These are phyloP conservation scores for Emmonsia crescens DNA, from an alignment of 2,329 filamentous ascomycete genomes.

Conservation along the genomic window DNA sequence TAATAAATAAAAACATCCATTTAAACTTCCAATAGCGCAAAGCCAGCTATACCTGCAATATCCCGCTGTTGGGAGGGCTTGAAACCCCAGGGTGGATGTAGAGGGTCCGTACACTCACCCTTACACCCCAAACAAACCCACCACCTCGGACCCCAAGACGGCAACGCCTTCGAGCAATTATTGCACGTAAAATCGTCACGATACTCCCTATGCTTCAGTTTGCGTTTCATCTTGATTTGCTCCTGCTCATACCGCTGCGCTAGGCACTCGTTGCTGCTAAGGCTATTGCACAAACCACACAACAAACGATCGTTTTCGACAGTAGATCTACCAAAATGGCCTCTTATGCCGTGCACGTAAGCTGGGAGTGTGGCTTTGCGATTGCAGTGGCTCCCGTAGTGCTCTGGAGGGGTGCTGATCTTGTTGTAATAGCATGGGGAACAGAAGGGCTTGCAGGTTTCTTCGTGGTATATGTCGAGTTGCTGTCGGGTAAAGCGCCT, in stretches of 20 bases:
- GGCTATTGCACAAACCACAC: background rate
- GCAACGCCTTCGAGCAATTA: background rate
- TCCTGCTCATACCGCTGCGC: background rate
- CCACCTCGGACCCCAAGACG: background rate
- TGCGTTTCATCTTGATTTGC: background rate
- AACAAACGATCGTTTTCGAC: background rate
- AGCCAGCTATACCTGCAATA: background rate
- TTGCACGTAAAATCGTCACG: background rate
- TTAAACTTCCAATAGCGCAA: background rate
- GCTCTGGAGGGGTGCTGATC: background rate
- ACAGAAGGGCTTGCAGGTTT: background rate
- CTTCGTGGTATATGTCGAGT: background rate
- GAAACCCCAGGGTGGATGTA: conserved; percentile 2
- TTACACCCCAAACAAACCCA: background rate
- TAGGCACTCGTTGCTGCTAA: background rate
- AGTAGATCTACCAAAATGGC: background rate
- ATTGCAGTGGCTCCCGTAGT: background rate
- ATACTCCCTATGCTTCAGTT: background rate
- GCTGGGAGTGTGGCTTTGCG: background rate
- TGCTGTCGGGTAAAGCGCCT: background rate
- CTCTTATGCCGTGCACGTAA: background rate
- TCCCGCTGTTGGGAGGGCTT: too few relatives aligned
- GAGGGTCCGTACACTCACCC: background rate
- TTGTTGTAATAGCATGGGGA: background rate
- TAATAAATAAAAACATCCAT: background rate